Evolutionary conservation across 2,329 filamentous ascomycete species (phyloP), one percentile per base, ranked within the genome.

Genomic region (Colletotrichum zoysiae): DNA sequence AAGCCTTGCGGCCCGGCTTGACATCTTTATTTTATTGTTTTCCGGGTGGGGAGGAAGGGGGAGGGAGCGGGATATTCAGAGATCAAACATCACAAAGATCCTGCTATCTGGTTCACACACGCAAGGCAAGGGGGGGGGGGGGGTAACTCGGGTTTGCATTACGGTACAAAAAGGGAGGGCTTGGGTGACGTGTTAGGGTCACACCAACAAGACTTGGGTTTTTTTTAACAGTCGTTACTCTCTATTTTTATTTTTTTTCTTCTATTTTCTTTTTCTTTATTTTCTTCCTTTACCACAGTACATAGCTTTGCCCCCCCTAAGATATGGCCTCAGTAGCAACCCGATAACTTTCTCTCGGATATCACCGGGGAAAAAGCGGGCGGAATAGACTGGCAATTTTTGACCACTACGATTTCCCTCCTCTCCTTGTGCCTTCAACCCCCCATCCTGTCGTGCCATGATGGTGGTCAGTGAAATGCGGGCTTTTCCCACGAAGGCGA

Each of bases 151-250:
- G 56, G 35, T n/a, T 67, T 71, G 68, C 68, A 67, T 71, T 48
- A 71, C 42, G 68, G 68, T 58, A 67, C 67, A 71, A 71, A 58
- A n/a, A 42, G 55, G 67, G 48, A 18, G 42, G 18, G 18, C 20
- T 16, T 8, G 44, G 18, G 44, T 46, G 44, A 46, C 14, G 33
- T 26, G 30, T 44, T 5, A n/a, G 26, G 16, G 16, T 42, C 30
- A 57, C 46, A 42, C 26, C 33, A 7, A 6, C 16, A 44, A 40
- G 50, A 55, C n/a, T 67, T 6, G 55, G 61, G 18, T 1, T 1
- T 7, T 30, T 48, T 51, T 23, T 40, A 35, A 35, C 68, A 62
- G 64, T 71, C 68, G 58, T 62, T 71, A 67, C 64, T 56, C 9
- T 38, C 9, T 30, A 51, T n/a, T n/a, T n/a, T 3, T 11, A 1